phyloP scores from a whole-genome alignment of 768 basidiomycete genomes.

The Kwoniella newhampshirensis region DNA sequence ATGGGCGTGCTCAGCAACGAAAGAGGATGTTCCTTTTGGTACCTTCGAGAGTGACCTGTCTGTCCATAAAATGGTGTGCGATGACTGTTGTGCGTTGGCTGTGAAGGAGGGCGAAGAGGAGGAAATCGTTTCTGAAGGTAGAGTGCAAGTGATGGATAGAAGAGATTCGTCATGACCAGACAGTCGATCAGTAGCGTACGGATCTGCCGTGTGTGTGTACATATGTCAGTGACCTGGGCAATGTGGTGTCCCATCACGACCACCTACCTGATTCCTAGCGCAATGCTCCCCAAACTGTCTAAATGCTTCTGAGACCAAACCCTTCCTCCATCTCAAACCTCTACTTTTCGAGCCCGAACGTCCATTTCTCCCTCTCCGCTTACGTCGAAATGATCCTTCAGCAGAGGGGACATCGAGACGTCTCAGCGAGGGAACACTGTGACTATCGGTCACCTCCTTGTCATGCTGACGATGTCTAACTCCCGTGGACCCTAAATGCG shows the following conservation, averaged over 20 bases:
- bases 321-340: constrained; percentile 19
- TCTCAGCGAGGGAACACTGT: constrained; percentile 1
- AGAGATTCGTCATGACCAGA: constrained; percentile 53
- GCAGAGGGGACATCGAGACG: not conserved
- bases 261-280: constrained; percentile 51
- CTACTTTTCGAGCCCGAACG: not conserved
- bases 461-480: constrained; percentile 23
- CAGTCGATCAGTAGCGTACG: constrained; percentile 51
- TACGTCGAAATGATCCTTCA: constrained; percentile 4
- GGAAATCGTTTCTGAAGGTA: constrained; percentile 43
- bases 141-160: constrained; percentile 51
- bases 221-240: constrained; percentile 1
- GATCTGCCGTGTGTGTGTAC: constrained; percentile 31
- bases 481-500: constrained; percentile 12
- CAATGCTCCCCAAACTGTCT: constrained; percentile 50
- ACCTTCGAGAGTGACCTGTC: constrained; percentile 3
- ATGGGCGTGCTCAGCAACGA: constrained; percentile 47
- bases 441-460: not conserved
- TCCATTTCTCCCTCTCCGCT: constrained; percentile 8
- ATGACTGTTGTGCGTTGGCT: constrained; percentile 27
- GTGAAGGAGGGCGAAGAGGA: constrained; percentile 32
- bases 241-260: too few species aligned
- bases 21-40: constrained; percentile 40
- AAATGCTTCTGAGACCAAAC: constrained; percentile 43
- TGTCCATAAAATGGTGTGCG: constrained; percentile 21